Evolutionary conservation across 768 basidiomycete species (phyloP).

Genomic region (Amanita rimosa): DNA sequence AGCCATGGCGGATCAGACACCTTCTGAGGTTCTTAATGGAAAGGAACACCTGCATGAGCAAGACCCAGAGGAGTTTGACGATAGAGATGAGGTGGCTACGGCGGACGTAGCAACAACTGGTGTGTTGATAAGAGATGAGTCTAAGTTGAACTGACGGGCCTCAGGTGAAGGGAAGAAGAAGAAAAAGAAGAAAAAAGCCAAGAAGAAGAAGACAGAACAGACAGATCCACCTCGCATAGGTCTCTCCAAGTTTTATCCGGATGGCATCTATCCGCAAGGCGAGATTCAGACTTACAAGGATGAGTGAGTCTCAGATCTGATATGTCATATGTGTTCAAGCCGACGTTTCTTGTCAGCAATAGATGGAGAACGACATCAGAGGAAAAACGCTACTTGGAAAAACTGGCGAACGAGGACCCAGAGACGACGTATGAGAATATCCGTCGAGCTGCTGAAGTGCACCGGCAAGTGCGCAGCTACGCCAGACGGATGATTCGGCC

Average conservation of each 20-base stretch:
- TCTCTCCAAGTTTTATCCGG: constrained; percentile 78
- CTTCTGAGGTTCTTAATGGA: background rate
- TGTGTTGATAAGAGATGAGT: background rate
- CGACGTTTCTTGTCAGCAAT: constrained; percentile 43
- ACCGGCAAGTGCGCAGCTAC: constrained; percentile 79
- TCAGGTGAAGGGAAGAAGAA: constrained; percentile 59
- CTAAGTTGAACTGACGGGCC: background rate
- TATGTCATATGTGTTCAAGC: constrained; percentile 1
- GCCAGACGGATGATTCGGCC: constrained; percentile 80
- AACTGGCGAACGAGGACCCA: constrained; percentile 66
- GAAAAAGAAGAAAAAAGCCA: constrained; percentile 88
- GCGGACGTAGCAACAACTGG: constrained; percentile 8
- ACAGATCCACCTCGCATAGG: constrained; percentile 88
- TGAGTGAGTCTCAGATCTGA: constrained; percentile 48
- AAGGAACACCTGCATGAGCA: background rate
- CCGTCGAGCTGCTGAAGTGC: constrained; percentile 90
- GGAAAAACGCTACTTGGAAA: constrained; percentile 81
- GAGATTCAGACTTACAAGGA: constrained; percentile 87
- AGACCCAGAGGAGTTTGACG: constrained; percentile 4
- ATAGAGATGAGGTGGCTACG: constrained; percentile 10
- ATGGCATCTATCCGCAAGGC: constrained; percentile 84
- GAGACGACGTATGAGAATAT: constrained; percentile 82
- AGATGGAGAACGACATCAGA: constrained; percentile 82
- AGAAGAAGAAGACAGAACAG: constrained; percentile 80
- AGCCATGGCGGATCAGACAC: background rate